A percentile compares a stretch with the other conserved stretches of the same genome.
These are phyloP conservation scores for Jackrogersella minutella DNA, from an alignment of 495 filamentous ascomycete genomes.

Conservation along the genomic window DNA sequence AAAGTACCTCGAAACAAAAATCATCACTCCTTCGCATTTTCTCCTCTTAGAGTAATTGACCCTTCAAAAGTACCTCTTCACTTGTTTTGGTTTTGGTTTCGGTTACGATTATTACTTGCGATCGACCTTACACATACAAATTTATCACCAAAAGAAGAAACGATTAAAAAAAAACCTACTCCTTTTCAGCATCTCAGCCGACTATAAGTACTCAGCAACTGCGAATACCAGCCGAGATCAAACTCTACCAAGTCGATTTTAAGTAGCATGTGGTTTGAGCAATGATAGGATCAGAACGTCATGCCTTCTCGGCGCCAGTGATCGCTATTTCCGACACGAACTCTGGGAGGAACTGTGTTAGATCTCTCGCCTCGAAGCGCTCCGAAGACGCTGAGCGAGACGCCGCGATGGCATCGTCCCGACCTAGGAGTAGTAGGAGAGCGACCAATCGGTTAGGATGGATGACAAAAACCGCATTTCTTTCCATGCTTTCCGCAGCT, in stretches of 20 bases:
- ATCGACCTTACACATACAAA: constrained; percentile 29
- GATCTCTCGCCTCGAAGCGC: constrained; percentile 5
- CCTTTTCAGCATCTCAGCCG: constrained; percentile 21
- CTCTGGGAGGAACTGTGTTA: constrained; percentile 8
- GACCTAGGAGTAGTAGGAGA: constrained; percentile 3
- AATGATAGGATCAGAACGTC: constrained; percentile 41
- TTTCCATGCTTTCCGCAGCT: constrained; percentile 45
- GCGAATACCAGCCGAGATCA: neutral
- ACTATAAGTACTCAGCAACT: neutral
- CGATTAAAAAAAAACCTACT: constrained; percentile 12
- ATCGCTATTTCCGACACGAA: constrained; percentile 21
- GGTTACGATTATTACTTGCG: constrained; percentile 35
- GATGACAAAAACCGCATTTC: constrained; percentile 25
- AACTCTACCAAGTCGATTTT: constrained; percentile 1
- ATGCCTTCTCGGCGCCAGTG: constrained; percentile 34
- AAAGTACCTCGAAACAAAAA: constrained; percentile 17
- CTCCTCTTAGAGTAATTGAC: constrained; percentile 24
- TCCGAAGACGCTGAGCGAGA: constrained; percentile 9
- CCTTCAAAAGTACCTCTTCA: constrained; percentile 24
- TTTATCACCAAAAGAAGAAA: constrained; percentile 25
- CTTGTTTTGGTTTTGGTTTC: constrained; percentile 33
- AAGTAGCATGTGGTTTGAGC: constrained; percentile 39
- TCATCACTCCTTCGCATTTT: constrained; percentile 28
- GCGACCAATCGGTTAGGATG: constrained; percentile 19
- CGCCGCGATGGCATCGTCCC: constrained; percentile 19